Base-by-base conservation (phyloP, 345 rosid species). In the Ailanthus altissimus region DNA sequence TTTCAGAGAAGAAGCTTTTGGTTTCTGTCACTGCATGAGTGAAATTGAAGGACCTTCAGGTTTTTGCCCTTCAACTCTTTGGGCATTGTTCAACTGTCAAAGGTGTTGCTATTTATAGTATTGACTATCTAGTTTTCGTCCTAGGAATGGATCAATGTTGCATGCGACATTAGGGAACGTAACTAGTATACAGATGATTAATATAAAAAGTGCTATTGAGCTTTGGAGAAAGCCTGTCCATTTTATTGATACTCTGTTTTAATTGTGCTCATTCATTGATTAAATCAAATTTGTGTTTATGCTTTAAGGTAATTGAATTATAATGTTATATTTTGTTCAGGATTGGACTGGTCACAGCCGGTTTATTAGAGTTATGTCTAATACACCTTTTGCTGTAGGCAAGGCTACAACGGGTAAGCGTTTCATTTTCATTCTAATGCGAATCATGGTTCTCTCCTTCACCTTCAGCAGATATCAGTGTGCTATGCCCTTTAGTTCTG, bases 11-110 rank as follows among this genome's bases (percentile, higher is more conserved):
- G 61, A 87, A 93, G 84, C 93, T 96, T 85, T 81, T 96, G 82
- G 97, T 96, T 82, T 96, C 98, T 5, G 87, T 93, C 81, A 97
- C 92, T 75, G 99, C 97, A 5, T 98, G 98, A 76, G 80, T 88
- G 6, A 92, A 86, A 76, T 75, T 96, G 88, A 90, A 88, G 72
- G 98, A 96, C 81, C 85, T 93, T 78, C 89, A 92, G 91, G 99
- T 93, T 83, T 83, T 79, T 72, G 45, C 49, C 40, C 59, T 57
- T 67, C 1, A 56, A 56, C 8, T 64, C 15, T 54, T 46, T 38
- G 5, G 13, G 1, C 15, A 1, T 60, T 49, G 20, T 62, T 15
- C 54, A 23, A 58, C 59, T 8, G 11, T 53, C 23, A 40, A 28
- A n/a, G 26, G 4, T 0, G 47, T 14, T 42, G 63, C 75, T 15